Evolutionary conservation across 345 rosid genomes (phyloP).

Genomic region (Melastoma malabathricum): DNA sequence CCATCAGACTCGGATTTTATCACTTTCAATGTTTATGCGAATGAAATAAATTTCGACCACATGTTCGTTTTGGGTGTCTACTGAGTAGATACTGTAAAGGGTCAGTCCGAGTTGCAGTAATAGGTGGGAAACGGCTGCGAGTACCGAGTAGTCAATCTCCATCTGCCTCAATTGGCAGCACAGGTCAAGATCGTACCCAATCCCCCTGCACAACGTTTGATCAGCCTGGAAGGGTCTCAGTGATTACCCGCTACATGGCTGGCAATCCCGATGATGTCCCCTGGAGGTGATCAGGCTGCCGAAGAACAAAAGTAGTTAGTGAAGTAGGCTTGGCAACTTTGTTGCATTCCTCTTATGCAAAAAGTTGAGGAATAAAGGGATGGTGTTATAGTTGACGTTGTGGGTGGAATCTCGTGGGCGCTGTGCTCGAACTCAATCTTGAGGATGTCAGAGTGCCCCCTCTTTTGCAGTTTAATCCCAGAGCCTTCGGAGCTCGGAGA

Average conservation of each 20-base stretch:
- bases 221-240: background rate
- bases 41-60: too few species aligned
- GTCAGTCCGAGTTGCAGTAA: background rate
- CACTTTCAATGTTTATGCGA: too few species aligned
- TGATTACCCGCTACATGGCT: conserved; percentile 4
- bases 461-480: background rate
- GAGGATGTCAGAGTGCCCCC: background rate
- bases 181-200: conserved; percentile 8
- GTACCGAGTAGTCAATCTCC: conserved; percentile 9
- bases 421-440: conserved; percentile 1
- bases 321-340: conserved; percentile 8
- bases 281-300: conserved; percentile 8
- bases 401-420: conserved; percentile 5
- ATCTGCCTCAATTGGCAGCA: conserved; percentile 6
- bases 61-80: background rate
- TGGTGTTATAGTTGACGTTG: conserved; percentile 4
- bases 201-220: conserved; percentile 8
- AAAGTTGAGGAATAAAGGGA: conserved; percentile 9
- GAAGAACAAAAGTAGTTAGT: conserved; percentile 12
- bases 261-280: background rate
- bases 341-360: conserved; percentile 9
- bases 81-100: conserved; percentile 6
- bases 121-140: conserved; percentile 8
- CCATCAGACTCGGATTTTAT: too few species aligned
- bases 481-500: conserved; percentile 5